Evolutionary conservation across 2,329 filamentous ascomycete genomes (phyloP).

Genomic region (Herpotrichia juniperi): DNA sequence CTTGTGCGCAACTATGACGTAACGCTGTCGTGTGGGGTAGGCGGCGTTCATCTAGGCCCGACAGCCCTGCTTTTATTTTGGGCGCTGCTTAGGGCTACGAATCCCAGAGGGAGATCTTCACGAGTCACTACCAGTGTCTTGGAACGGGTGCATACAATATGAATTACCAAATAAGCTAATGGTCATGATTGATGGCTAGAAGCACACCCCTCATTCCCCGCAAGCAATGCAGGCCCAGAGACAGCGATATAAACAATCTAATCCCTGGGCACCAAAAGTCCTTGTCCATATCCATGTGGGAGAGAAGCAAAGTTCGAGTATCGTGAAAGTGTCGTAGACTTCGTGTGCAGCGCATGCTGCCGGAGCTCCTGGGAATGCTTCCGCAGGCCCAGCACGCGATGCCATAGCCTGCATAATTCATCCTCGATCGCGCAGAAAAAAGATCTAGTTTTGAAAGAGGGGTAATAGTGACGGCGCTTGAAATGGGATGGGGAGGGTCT

Average conservation of each 20-base stretch:
- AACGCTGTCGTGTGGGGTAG: slow-evolving; percentile 3
- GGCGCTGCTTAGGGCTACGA: not conserved
- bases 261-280: slow-evolving; percentile 1
- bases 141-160: not conserved
- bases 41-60: not conserved
- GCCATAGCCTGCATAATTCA: not conserved
- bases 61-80: not conserved
- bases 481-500: slow-evolving; percentile 1
- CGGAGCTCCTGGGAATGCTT: not conserved
- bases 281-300: not conserved
- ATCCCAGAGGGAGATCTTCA: not conserved
- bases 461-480: not conserved
- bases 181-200: not conserved
- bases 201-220: slow-evolving; percentile 12
- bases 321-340: not conserved
- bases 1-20: slow-evolving; percentile 5
- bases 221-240: slow-evolving; percentile 15
- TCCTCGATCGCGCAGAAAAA: not conserved
- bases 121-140: not conserved
- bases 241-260: not conserved
- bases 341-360: not conserved
- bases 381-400: not conserved
- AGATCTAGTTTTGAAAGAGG: not conserved
- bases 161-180: not conserved
- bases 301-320: not conserved